These are phyloP conservation scores for Fusarium sambucinum DNA, from an alignment of 2,329 filamentous ascomycete genomes.

Conservation along the genomic window DNA sequence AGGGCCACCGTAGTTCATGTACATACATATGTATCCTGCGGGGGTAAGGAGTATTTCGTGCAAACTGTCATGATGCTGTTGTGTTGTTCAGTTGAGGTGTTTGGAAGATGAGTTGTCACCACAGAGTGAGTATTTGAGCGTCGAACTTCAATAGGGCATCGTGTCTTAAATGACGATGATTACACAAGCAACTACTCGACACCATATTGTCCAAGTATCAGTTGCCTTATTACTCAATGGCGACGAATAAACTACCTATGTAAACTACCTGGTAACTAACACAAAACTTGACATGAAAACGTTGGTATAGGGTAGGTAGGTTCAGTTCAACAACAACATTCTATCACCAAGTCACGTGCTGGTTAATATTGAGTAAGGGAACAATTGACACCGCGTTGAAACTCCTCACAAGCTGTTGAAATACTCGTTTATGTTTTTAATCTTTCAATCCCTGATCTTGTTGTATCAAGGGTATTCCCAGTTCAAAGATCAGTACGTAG, in stretches of 20 bases:
- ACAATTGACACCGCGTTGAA: neutral
- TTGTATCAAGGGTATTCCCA: neutral
- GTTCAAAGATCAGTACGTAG: neutral
- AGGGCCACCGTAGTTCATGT: constrained; percentile 8
- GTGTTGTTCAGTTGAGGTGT: neutral
- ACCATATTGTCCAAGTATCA: neutral
- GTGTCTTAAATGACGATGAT: no score
- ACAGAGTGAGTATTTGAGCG: no score
- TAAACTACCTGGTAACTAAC: no score
- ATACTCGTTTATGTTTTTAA: neutral
- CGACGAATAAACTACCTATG: neutral
- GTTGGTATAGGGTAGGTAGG: neutral
- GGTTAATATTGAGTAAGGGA: neutral
- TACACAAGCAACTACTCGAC: neutral
- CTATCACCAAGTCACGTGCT: neutral
- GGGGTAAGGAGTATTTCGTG: constrained; percentile 13
- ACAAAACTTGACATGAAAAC: neutral
- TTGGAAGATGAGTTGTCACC: neutral
- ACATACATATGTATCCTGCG: constrained; percentile 8
- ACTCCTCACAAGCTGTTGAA: neutral
- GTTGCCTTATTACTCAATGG: neutral
- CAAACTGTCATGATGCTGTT: constrained; percentile 4
- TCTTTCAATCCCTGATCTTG: neutral
- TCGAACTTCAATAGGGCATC: neutral
- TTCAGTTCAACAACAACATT: neutral